These are phyloP conservation scores for Parafenestella ontariensis DNA, from an alignment of 2,329 filamentous ascomycete genomes.

Conservation along the genomic window DNA sequence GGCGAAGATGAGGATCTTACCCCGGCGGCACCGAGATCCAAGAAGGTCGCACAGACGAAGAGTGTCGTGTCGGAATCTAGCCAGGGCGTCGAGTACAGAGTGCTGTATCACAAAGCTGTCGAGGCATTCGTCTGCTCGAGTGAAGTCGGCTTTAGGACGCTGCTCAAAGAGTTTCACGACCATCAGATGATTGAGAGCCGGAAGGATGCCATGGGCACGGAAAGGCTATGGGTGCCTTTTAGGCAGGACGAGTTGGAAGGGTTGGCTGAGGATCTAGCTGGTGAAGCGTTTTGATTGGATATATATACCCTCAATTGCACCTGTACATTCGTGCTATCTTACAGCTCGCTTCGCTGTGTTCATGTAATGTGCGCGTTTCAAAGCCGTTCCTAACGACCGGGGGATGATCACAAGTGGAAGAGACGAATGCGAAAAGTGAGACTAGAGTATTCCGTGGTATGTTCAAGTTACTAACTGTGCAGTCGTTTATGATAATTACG, in stretches of 20 bases:
- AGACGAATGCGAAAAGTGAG: no score
- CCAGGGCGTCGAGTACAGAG: conserved; percentile 83
- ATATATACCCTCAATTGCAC: background rate
- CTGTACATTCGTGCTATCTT: background rate
- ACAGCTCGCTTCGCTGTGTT: background rate
- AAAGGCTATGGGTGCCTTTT: conserved; percentile 85
- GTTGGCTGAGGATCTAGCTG: conserved; percentile 77
- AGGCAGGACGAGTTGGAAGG: conserved; percentile 86
- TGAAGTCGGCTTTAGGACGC: conserved; percentile 91
- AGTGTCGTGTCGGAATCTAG: conserved; percentile 41
- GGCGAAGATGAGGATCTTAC: conserved; percentile 31
- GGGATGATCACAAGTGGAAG: no score
- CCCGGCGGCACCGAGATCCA: conserved; percentile 25
- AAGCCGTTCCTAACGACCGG: background rate
- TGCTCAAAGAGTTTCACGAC: conserved; percentile 97
- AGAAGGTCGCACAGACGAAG: conserved; percentile 36
- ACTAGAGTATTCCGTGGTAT: no score
- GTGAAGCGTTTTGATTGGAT: conserved; percentile 32
- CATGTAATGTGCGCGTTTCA: background rate
- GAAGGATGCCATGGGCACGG: conserved; percentile 84
- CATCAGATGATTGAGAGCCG: conserved; percentile 95
- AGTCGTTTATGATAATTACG: no score
- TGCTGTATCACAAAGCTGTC: conserved; percentile 92
- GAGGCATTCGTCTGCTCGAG: conserved; percentile 97
- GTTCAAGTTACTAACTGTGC: no score